phyloP scores from a whole-genome alignment of 2,329 filamentous ascomycete species.

The Fusarium nematophilum region DNA sequence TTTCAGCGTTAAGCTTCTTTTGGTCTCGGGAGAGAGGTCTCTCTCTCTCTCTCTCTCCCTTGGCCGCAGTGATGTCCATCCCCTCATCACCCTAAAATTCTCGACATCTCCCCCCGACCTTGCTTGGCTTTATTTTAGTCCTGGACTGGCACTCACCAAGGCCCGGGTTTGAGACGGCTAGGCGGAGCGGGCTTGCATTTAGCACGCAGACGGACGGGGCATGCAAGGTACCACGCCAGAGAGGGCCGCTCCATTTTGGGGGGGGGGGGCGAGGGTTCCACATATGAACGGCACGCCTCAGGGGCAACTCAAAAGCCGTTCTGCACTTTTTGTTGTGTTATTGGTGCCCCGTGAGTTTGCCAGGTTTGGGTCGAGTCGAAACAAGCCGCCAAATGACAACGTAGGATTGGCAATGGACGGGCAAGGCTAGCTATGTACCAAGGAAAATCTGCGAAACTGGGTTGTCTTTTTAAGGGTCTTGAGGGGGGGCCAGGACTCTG shows the following conservation, averaged over 20 bases:
- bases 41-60: no score
- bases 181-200: conserved; percentile 30
- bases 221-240: conserved; percentile 35
- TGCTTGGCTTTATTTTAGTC: conserved; percentile 5
- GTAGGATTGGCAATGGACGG: conserved; percentile 13
- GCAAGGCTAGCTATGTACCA: not conserved
- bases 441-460: conserved; percentile 6
- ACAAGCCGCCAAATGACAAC: conserved; percentile 12
- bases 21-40: not conserved
- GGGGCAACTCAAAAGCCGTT: conserved; percentile 17
- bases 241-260: conserved; percentile 23
- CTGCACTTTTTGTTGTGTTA: conserved; percentile 5
- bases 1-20: not conserved
- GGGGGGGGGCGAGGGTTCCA: conserved; percentile 13
- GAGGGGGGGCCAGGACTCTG: not conserved
- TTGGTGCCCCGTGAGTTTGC: not conserved
- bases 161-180: conserved; percentile 34
- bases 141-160: not conserved
- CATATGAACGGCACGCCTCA: conserved; percentile 15
- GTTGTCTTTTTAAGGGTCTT: conserved; percentile 28
- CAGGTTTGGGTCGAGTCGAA: not conserved
- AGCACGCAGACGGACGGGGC: conserved; percentile 14
- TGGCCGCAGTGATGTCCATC: no score
- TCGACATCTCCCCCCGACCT: conserved; percentile 16
- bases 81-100: conserved; percentile 17